phyloP scores from a whole-genome alignment of 2,329 filamentous ascomycete genomes.

The Claviceps sp. region DNA sequence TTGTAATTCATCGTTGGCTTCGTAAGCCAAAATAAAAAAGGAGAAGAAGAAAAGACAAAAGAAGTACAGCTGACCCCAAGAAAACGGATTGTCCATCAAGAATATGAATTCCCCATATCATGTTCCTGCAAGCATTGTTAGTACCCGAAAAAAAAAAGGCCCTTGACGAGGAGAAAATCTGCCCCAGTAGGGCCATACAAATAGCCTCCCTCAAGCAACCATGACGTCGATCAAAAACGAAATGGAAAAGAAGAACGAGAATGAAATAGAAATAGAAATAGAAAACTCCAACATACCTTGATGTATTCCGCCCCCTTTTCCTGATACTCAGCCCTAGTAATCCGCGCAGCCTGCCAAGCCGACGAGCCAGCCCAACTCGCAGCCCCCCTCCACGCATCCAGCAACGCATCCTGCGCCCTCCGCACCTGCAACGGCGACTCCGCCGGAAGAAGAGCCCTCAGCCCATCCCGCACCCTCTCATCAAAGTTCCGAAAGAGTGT shows the following conservation, averaged over 20 bases:
- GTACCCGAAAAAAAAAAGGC: background rate
- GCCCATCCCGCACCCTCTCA: constrained; percentile 59
- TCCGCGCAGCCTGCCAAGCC: constrained; percentile 48
- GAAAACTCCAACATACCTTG: constrained; percentile 43
- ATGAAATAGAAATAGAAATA: constrained; percentile 5
- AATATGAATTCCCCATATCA: constrained; percentile 50
- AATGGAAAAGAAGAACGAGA: background rate
- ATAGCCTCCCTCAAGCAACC: too few species aligned
- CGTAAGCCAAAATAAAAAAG: background rate
- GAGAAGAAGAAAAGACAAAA: background rate
- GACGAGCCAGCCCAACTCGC: constrained; percentile 63
- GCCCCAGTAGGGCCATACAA: too few species aligned
- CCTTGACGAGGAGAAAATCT: too few species aligned
- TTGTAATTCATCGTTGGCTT: background rate
- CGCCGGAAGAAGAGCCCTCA: constrained; percentile 59
- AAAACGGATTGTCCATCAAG: constrained; percentile 15
- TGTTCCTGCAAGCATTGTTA: constrained; percentile 37
- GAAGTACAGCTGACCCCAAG: background rate
- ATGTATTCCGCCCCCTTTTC: constrained; percentile 93
- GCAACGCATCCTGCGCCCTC: constrained; percentile 58
- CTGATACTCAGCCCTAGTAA: constrained; percentile 70
- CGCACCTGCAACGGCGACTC: constrained; percentile 56
- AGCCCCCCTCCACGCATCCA: constrained; percentile 91
- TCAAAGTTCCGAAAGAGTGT: constrained; percentile 80
- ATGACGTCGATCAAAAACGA: background rate